A percentile compares a stretch with the other conserved stretches of the same genome.
Evolutionary conservation across 2,329 filamentous ascomycete genomes (phyloP).

Genomic region (Colletotrichum karsti): DNA sequence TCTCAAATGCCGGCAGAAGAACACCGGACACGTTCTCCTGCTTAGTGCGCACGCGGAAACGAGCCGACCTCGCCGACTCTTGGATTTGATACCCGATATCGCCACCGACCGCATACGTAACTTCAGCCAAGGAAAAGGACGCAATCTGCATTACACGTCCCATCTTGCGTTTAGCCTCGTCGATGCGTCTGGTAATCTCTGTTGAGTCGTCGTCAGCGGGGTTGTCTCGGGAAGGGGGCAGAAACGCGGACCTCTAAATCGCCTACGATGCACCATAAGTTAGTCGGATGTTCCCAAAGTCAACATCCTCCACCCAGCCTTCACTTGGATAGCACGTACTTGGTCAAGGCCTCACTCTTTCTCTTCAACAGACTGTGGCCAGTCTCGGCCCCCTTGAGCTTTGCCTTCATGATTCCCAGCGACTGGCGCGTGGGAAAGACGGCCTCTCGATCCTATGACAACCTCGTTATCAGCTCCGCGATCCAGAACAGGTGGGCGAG

Average conservation of each 20-base stretch:
- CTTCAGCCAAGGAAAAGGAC: constrained; percentile 95
- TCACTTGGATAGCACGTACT: constrained; percentile 63
- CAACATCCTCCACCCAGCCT: neutral
- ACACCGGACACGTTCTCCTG: constrained; percentile 99
- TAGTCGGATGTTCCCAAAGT: neutral
- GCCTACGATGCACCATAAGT: constrained; percentile 58
- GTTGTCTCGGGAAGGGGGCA: neutral
- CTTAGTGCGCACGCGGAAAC: constrained; percentile 92
- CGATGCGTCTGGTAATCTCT: constrained; percentile 97
- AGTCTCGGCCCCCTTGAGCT: constrained; percentile 92
- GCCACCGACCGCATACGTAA: constrained; percentile 95
- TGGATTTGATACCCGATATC: constrained; percentile 98
- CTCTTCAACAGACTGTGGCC: constrained; percentile 96
- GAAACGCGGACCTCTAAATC: constrained; percentile 77
- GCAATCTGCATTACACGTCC: constrained; percentile 99
- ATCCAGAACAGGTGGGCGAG: neutral
- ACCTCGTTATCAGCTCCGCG: neutral
- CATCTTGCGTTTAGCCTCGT: constrained; percentile 99
- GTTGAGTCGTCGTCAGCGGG: constrained; percentile 21
- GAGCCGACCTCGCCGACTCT: constrained; percentile 91
- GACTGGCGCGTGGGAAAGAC: constrained; percentile 99
- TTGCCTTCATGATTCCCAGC: constrained; percentile 95
- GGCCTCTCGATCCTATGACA: constrained; percentile 82
- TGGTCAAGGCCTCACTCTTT: constrained; percentile 97
- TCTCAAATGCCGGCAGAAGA: constrained; percentile 91